Conservation (phyloP, 2,329 filamentous ascomycete genomes). For the Metarhizium robertsii region DNA sequence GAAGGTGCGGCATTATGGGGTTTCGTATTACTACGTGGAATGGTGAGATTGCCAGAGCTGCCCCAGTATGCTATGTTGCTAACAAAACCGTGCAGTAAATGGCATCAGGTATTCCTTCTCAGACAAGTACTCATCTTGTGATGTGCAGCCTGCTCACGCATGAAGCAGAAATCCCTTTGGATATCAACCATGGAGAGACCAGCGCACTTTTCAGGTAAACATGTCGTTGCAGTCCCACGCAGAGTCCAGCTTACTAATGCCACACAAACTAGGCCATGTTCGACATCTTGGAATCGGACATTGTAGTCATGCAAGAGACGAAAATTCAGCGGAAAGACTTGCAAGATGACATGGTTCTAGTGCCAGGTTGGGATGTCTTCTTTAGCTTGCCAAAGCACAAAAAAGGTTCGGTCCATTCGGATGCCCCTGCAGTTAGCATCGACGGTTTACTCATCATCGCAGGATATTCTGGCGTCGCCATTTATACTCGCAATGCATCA, state of each 20-base stretch:
- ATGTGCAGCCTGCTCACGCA: not conserved
- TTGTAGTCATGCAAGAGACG: slow-evolving; percentile 89
- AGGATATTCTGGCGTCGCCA: slow-evolving; percentile 94
- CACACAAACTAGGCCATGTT: slow-evolving; percentile 65
- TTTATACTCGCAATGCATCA: slow-evolving; percentile 82
- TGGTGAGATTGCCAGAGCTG: slow-evolving; percentile 38
- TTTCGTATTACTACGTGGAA: slow-evolving; percentile 84
- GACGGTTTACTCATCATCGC: not conserved
- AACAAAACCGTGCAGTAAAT: slow-evolving; percentile 47
- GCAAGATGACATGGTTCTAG: slow-evolving; percentile 87
- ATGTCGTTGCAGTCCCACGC: not conserved
- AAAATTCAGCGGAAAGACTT: slow-evolving; percentile 95
- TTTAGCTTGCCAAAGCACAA: slow-evolving; percentile 91
- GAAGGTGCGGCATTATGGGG: slow-evolving; percentile 41
- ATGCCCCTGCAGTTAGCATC: not conserved
- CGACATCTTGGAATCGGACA: slow-evolving; percentile 82
- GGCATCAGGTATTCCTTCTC: slow-evolving; percentile 52
- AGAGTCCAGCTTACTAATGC: not conserved
- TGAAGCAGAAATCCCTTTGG: slow-evolving; percentile 62
- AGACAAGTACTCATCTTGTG: not conserved
- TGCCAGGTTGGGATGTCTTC: slow-evolving; percentile 92
- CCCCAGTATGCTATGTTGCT: slow-evolving; percentile 1
- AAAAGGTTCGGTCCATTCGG: slow-evolving; percentile 53
- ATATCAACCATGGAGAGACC: slow-evolving; percentile 75
- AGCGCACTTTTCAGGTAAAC: slow-evolving; percentile 56